These are phyloP conservation scores for Aspergillus heteromorphus DNA, from an alignment of 495 filamentous ascomycete genomes.

Conservation along the genomic window DNA sequence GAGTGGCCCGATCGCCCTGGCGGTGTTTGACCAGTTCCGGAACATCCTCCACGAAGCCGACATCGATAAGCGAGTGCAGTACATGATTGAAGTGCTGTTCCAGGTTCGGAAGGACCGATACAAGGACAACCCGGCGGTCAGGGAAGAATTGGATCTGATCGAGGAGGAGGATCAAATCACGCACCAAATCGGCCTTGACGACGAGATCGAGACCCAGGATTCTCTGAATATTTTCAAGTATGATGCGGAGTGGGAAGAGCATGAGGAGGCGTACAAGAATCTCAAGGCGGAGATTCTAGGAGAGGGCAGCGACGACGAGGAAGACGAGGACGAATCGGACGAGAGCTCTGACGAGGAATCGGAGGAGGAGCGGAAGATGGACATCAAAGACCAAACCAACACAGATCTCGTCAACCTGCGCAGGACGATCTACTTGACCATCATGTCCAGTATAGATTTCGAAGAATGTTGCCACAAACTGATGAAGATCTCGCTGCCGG, in stretches of 20 bases:
- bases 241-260: conserved; percentile 81
- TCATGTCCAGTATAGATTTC: conserved; percentile 90
- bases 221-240: conserved; percentile 92
- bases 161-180: conserved; percentile 98
- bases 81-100: conserved; percentile 98
- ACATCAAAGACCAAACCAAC: conserved; percentile 97
- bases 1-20: conserved; percentile 75
- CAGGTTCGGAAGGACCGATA: conserved; percentile 94
- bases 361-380: conserved; percentile 68
- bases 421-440: conserved; percentile 92
- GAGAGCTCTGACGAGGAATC: conserved; percentile 77
- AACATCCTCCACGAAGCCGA: conserved; percentile 92
- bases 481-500: conserved; percentile 83
- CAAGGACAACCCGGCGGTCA: conserved; percentile 87
- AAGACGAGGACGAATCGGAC: conserved; percentile 64
- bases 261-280: conserved; percentile 84
- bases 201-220: conserved; percentile 77
- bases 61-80: conserved; percentile 94
- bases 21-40: conserved; percentile 91
- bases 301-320: conserved; percentile 77
- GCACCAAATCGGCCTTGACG: conserved; percentile 71
- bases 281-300: conserved; percentile 92
- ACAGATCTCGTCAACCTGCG: conserved; percentile 90
- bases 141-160: conserved; percentile 88
- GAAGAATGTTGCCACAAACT: conserved; percentile 95